These are phyloP conservation scores for Sarcodon sp. DNA, from an alignment of 768 basidiomycete species.

Conservation along the genomic window DNA sequence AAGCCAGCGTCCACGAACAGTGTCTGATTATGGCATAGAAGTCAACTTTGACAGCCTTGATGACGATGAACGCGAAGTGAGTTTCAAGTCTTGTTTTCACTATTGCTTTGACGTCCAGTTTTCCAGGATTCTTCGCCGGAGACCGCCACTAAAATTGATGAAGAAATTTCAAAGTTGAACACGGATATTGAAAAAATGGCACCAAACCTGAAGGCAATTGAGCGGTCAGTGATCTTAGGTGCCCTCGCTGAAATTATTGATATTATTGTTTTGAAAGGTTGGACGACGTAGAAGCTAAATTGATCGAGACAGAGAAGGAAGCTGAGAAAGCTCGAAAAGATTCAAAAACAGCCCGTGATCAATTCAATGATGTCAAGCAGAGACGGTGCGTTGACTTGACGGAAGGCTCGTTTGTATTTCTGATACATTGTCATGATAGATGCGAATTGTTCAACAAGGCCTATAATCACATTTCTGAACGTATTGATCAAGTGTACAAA, in stretches of 20 bases:
- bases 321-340: constrained; percentile 87
- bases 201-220: constrained; percentile 94
- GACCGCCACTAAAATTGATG: constrained; percentile 59
- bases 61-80: constrained; percentile 62
- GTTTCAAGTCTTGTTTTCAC: constrained; percentile 7
- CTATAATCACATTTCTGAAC: constrained; percentile 90
- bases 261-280: constrained; percentile 29
- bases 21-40: constrained; percentile 80
- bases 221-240: constrained; percentile 37
- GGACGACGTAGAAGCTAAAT: constrained; percentile 74
- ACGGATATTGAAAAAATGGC: constrained; percentile 87
- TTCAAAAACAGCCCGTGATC: constrained; percentile 81
- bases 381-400: constrained; percentile 34
- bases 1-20: constrained; percentile 57
- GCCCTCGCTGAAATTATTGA: neutral
- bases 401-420: constrained; percentile 5
- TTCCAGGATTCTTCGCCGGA: constrained; percentile 47
- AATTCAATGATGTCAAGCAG: constrained; percentile 81
- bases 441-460: constrained; percentile 90
- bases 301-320: constrained; percentile 83
- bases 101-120: neutral
- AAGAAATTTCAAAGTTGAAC: constrained; percentile 53
- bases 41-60: constrained; percentile 70
- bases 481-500: constrained; percentile 94
- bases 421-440: constrained; percentile 16